Evolutionary conservation across 192 early-diverging fungal species (phyloP).

Genomic region (Rhizoclosmatium sp.): DNA sequence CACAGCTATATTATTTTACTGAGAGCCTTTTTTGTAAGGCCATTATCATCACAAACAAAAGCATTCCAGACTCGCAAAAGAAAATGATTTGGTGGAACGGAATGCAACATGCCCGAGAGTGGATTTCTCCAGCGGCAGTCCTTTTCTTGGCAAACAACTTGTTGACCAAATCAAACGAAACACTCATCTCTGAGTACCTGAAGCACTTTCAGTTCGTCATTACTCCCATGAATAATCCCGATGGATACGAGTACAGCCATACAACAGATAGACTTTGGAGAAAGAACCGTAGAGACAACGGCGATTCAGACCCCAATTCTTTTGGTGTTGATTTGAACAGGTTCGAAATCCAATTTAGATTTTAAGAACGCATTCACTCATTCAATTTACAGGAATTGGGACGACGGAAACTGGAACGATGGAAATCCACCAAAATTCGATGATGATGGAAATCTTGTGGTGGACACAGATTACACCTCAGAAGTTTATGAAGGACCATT

Average conservation of each 20-base stretch:
- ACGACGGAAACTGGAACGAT: conserved; percentile 48
- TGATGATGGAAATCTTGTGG: conserved; percentile 41
- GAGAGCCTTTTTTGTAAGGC: background rate
- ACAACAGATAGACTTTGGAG: conserved; percentile 34
- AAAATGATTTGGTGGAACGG: conserved; percentile 40
- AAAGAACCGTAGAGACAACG: conserved; percentile 56
- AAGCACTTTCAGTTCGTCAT: conserved; percentile 52
- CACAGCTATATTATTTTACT: background rate
- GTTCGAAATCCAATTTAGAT: background rate
- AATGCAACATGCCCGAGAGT: conserved; percentile 57
- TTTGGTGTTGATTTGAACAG: conserved; percentile 36
- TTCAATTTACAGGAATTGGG: conserved; percentile 47
- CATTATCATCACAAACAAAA: conserved; percentile 26
- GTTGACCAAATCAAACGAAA: conserved; percentile 29
- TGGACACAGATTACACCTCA: conserved; percentile 43
- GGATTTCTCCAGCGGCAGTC: conserved; percentile 54
- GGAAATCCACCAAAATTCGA: conserved; percentile 21
- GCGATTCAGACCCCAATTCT: conserved; percentile 39
- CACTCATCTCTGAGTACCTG: conserved; percentile 42
- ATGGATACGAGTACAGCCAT: conserved; percentile 53
- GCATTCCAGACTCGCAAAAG: conserved; percentile 20
- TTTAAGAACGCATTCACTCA: background rate
- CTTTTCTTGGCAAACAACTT: conserved; percentile 50
- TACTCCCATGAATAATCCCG: conserved; percentile 52
- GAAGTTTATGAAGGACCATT: conserved; percentile 52